Conservation (phyloP, 257 asterid genomes). For the Solanum commersonii region DNA sequence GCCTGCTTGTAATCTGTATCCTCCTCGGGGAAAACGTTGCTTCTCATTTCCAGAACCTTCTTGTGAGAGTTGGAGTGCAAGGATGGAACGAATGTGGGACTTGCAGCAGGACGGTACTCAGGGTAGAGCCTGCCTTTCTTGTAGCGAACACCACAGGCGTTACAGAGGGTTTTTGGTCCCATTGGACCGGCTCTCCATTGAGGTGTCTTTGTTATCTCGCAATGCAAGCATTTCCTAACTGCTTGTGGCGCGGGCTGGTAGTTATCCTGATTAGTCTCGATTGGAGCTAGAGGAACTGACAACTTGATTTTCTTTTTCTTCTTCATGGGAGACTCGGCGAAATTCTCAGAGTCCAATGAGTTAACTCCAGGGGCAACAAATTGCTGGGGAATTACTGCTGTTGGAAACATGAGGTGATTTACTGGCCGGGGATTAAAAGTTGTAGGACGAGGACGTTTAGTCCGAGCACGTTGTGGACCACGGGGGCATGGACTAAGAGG, state of each 20-base stretch:
- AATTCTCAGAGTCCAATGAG: constrained; percentile 19
- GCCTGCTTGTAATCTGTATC: background rate
- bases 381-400: background rate
- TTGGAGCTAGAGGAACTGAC: constrained; percentile 6
- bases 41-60: background rate
- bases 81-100: constrained; percentile 42
- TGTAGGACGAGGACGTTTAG: constrained; percentile 78
- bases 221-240: constrained; percentile 48
- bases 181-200: constrained; percentile 58
- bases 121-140: constrained; percentile 52
- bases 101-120: constrained; percentile 52
- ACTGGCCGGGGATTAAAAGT: constrained; percentile 50
- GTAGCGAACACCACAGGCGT: constrained; percentile 55
- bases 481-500: constrained; percentile 32
- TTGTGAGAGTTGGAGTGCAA: constrained; percentile 32
- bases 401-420: constrained; percentile 25
- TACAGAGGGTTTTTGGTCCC: constrained; percentile 57
- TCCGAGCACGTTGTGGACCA: constrained; percentile 77
- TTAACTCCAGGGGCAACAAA: background rate
- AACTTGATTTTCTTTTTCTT: constrained; percentile 48
- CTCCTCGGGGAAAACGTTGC: background rate
- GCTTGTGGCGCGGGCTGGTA: constrained; percentile 20
- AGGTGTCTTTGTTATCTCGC: constrained; percentile 55
- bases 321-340: constrained; percentile 38
- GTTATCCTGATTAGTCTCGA: constrained; percentile 12